Evolutionary conservation across 2,329 filamentous ascomycete species (phyloP).

Genomic region (Zymoseptoria brevis): DNA sequence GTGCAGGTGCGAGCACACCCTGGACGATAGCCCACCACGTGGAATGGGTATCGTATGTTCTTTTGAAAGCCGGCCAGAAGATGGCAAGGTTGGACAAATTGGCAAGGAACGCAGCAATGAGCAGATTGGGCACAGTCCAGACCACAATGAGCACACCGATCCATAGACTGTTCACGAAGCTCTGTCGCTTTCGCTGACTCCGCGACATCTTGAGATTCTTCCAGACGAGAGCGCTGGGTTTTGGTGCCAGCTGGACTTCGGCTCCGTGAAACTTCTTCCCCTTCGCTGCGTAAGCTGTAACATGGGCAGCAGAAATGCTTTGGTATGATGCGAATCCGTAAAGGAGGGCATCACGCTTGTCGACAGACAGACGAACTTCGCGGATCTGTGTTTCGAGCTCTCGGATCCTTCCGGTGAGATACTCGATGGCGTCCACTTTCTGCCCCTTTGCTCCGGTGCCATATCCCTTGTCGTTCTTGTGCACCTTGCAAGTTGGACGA

Average conservation of each 20-base stretch:
- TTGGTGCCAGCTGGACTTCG: constrained; percentile 69
- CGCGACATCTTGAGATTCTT: constrained; percentile 74
- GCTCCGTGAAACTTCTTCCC: constrained; percentile 75
- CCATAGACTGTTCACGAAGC: constrained; percentile 77
- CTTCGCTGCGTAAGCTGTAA: constrained; percentile 72
- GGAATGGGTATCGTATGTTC: constrained; percentile 53
- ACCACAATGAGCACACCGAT: constrained; percentile 69
- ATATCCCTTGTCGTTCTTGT: constrained; percentile 60
- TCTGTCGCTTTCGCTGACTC: constrained; percentile 60
- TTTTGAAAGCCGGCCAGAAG: constrained; percentile 70
- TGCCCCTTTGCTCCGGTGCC: constrained; percentile 55
- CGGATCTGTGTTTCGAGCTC: constrained; percentile 77
- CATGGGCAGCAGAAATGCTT: constrained; percentile 78
- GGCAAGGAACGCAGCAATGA: constrained; percentile 89
- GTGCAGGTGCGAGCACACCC: constrained; percentile 78
- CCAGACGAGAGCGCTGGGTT: constrained; percentile 92
- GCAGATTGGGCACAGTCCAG: constrained; percentile 86
- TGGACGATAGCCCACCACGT: constrained; percentile 79
- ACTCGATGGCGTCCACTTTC: constrained; percentile 90
- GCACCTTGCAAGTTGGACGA: constrained; percentile 70
- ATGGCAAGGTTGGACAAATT: constrained; percentile 72
- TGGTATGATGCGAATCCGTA: constrained; percentile 95
- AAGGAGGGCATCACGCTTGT: constrained; percentile 78
- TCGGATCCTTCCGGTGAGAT: constrained; percentile 76
- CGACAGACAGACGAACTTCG: constrained; percentile 70